Percentiles rank a stretch among this genome's conserved stretches.
phyloP scores from a whole-genome alignment of 225 moss, liverwort and hornwort genomes.

The Climacium dendroides region DNA sequence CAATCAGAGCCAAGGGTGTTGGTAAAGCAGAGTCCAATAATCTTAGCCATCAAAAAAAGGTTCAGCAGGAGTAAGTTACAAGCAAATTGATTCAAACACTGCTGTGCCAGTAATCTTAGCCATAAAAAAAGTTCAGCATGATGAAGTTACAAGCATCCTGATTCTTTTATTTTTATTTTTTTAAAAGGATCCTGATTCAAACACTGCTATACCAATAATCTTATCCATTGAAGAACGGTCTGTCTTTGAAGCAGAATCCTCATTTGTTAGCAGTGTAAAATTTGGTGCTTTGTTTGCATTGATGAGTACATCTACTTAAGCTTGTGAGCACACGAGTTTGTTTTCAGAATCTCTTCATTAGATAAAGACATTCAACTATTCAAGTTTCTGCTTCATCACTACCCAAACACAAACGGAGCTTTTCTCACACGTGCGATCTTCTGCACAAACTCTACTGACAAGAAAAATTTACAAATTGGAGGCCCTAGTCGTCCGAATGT shows the following conservation, averaged over 20 bases:
- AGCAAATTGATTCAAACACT: background rate
- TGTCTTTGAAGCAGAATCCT: background rate
- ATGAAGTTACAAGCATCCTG: background rate
- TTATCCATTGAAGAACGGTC: background rate
- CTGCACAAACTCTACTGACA: background rate
- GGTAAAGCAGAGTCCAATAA: background rate
- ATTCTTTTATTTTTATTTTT: no score
- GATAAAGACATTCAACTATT: background rate
- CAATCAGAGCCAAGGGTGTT: background rate
- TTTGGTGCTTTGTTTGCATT: background rate
- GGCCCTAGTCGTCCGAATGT: no score
- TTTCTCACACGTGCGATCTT: background rate
- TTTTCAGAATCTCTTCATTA: background rate
- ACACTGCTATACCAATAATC: background rate
- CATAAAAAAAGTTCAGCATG: background rate
- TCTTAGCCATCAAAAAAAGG: background rate
- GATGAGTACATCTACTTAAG: background rate
- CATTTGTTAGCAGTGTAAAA: no score
- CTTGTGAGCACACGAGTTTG: background rate
- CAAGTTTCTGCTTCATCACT: no score
- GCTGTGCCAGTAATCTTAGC: background rate
- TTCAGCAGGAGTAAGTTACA: background rate
- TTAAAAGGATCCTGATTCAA: background rate
- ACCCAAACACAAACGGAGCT: background rate
- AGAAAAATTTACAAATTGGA: background rate